phyloP scores from a whole-genome alignment of 441 rosid genomes.

The Syzygium malaccense region DNA sequence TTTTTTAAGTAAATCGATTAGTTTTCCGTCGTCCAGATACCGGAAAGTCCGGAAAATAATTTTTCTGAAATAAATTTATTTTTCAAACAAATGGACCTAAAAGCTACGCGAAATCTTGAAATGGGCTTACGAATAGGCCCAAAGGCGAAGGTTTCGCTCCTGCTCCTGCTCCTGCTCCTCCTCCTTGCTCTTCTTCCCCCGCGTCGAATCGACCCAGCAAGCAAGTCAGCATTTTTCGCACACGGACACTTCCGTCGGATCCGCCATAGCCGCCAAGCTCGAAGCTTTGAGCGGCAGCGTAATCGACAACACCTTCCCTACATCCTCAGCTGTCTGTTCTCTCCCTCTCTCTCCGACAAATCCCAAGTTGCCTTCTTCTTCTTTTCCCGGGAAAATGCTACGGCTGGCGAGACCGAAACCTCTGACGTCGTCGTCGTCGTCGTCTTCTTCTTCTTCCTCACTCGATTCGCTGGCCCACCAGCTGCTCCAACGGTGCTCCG shows the following conservation, averaged over 20 bases:
- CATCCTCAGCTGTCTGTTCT: neutral
- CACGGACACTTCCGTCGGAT: neutral
- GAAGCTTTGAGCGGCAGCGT: neutral
- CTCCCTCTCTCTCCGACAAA: neutral
- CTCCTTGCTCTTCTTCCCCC: neutral
- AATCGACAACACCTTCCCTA: neutral
- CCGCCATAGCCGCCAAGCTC: neutral
- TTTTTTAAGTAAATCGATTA: no score
- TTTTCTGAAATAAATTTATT: no score
- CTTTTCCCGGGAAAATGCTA: constrained; percentile 27
- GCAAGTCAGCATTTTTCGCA: neutral
- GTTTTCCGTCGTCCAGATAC: no score
- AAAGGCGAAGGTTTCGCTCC: neutral
- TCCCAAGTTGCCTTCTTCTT: neutral
- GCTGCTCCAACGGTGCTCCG: constrained; percentile 59
- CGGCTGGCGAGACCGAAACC: constrained; percentile 39
- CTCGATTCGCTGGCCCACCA: constrained; percentile 30
- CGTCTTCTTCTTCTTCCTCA: neutral
- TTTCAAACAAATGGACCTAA: no score
- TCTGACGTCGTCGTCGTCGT: neutral
- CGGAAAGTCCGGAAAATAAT: no score
- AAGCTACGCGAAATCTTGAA: neutral
- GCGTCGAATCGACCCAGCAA: neutral
- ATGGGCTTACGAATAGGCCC: neutral
- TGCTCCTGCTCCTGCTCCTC: neutral